Conservation (phyloP, 768 basidiomycete genomes). For the Mycena capillaripes region DNA sequence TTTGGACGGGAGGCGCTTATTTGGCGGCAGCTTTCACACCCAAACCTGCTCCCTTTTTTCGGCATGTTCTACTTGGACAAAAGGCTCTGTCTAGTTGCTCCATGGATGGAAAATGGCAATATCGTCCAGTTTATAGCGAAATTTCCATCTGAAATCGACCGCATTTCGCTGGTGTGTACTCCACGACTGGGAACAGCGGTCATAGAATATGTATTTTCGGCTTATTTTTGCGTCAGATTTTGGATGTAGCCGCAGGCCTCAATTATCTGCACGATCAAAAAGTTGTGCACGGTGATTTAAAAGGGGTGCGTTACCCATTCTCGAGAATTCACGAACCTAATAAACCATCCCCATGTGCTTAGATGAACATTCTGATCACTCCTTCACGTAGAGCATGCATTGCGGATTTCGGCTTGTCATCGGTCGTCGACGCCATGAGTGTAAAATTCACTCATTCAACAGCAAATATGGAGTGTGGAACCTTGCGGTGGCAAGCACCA, state of each 20-base stretch:
- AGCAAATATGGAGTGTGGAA: constrained; percentile 42
- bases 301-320: constrained; percentile 1
- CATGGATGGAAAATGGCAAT: constrained; percentile 48
- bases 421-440: constrained; percentile 38
- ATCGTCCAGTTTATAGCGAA: constrained; percentile 34
- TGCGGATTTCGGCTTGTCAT: constrained; percentile 64
- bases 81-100: constrained; percentile 40
- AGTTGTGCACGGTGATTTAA: constrained; percentile 38
- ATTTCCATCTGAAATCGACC: not conserved
- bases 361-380: constrained; percentile 64
- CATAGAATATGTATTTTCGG: no score
- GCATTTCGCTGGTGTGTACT: constrained; percentile 9
- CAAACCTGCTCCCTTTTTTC: constrained; percentile 39
- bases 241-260: not conserved
- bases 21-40: constrained; percentile 37
- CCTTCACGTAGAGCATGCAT: no score
- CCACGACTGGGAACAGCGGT: no score
- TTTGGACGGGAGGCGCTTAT: constrained; percentile 37
- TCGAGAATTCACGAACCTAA: no score
- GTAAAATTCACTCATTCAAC: constrained; percentile 36
- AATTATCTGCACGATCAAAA: constrained; percentile 31
- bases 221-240: no score
- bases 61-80: constrained; percentile 34
- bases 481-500: constrained; percentile 47
- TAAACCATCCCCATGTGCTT: not conserved